Conservation (phyloP, 2,329 filamentous ascomycete genomes). For the Biscogniauxia sp. region DNA sequence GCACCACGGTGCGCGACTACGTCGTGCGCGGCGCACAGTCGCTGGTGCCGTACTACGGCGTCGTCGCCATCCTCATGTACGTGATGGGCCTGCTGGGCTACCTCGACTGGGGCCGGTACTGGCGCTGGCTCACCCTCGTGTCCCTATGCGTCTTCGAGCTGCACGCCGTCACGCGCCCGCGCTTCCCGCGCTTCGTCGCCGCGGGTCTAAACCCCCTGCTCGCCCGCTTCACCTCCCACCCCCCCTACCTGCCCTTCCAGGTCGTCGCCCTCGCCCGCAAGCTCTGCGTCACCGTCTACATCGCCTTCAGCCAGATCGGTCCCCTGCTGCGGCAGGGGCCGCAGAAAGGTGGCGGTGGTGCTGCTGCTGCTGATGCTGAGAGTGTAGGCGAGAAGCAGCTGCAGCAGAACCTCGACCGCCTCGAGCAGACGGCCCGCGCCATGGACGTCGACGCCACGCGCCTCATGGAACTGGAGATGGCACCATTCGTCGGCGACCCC, state of each 20-base stretch:
- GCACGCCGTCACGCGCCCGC: conserved; percentile 53
- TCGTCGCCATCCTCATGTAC: conserved; percentile 57
- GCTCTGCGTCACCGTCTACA: conserved; percentile 73
- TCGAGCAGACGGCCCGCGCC: conserved; percentile 58
- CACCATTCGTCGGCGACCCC: conserved; percentile 74
- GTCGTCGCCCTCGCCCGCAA: conserved; percentile 72
- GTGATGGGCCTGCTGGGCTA: conserved; percentile 64
- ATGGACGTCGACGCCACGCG: conserved; percentile 68
- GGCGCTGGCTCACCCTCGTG: conserved; percentile 59
- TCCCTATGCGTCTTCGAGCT: conserved; percentile 56
- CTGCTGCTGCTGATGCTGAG: conserved; percentile 3
- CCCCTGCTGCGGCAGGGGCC: conserved; percentile 56
- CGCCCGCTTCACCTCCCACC: conserved; percentile 40
- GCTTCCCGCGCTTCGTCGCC: conserved; percentile 45
- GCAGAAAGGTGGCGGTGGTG: conserved; percentile 25
- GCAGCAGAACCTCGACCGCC: conserved; percentile 62
- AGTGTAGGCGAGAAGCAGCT: conserved; percentile 47
- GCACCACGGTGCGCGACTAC: conserved; percentile 70
- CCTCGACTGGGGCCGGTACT: conserved; percentile 64
- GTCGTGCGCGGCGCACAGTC: conserved; percentile 61
- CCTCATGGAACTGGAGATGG: conserved; percentile 74
- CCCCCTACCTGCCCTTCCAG: conserved; percentile 81
- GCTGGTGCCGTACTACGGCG: conserved; percentile 60
- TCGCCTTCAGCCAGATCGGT: conserved; percentile 78
- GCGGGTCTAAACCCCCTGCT: conserved; percentile 45